A percentile compares a stretch with the other conserved stretches of the same genome.
phyloP scores from a whole-genome alignment of 495 filamentous ascomycete species.

The Amorphotheca resinae region DNA sequence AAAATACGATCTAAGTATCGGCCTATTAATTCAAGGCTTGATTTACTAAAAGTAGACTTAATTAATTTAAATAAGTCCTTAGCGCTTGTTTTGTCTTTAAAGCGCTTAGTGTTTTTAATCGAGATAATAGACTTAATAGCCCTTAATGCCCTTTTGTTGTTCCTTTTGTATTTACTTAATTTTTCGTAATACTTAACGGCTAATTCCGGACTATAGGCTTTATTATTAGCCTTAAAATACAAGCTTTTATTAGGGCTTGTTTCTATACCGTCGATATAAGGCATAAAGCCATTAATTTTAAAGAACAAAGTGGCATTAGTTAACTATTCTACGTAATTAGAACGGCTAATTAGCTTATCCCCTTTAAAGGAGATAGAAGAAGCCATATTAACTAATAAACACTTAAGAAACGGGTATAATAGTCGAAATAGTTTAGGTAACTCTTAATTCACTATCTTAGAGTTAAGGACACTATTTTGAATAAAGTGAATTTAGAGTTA shows the following conservation, averaged over 20 bases:
- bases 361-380: not conserved
- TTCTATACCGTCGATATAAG: slow-evolving; percentile 1
- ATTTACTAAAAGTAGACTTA: slow-evolving; percentile 1
- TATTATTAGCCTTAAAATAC: not conserved
- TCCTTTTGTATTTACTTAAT: not conserved
- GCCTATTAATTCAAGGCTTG: slow-evolving; percentile 1
- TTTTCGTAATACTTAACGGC: slow-evolving; percentile 3
- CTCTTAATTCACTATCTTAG: no score
- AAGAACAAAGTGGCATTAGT: slow-evolving; percentile 1
- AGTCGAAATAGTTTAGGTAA: no score
- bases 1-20: not conserved
- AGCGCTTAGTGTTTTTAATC: not conserved
- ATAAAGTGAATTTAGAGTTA: no score
- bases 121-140: slow-evolving; percentile 6
- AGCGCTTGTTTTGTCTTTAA: slow-evolving; percentile 3
- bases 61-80: not conserved
- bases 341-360: not conserved
- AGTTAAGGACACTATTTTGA: no score
- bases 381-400: no score
- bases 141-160: not conserved
- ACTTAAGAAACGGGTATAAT: no score
- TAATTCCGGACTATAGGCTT: slow-evolving; percentile 1
- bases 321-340: slow-evolving; percentile 6
- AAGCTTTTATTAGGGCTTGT: not conserved
- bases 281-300: slow-evolving; percentile 4